These are phyloP conservation scores for Incumbomyces delicatus DNA, from an alignment of 2,329 filamentous ascomycete genomes.

Conservation along the genomic window DNA sequence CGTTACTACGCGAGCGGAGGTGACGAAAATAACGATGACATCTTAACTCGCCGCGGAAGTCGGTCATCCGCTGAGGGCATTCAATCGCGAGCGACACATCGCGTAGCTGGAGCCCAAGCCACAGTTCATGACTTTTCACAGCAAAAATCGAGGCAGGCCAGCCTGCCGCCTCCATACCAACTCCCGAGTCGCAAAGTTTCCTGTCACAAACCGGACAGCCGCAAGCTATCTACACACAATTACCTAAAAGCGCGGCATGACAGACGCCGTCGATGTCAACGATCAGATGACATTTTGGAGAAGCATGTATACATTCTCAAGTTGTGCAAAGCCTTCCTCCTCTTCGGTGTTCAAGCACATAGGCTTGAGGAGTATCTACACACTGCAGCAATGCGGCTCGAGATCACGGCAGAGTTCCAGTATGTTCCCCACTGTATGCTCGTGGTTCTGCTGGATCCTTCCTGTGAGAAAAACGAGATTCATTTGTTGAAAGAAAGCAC, in stretches of 20 bases:
- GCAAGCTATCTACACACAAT: neutral
- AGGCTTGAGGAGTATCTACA: conserved; percentile 1
- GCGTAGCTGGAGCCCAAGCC: neutral
- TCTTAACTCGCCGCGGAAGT: neutral
- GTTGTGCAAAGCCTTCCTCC: conserved; percentile 2
- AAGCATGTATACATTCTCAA: conserved; percentile 4
- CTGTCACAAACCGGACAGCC: neutral
- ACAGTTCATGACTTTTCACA: neutral
- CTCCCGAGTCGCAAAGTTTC: neutral
- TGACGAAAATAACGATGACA: neutral
- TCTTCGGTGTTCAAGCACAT: conserved; percentile 4
- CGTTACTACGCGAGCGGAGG: neutral
- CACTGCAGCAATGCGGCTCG: neutral
- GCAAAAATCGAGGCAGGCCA: neutral
- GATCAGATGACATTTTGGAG: neutral
- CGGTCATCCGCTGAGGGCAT: neutral
- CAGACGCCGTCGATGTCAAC: neutral
- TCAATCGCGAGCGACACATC: neutral
- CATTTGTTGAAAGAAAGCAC: conserved; percentile 3
- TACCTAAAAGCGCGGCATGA: neutral
- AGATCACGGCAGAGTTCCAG: conserved; percentile 1
- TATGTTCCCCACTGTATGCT: conserved; percentile 3
- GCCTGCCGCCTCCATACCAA: conserved; percentile 3
- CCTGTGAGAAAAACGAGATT: neutral
- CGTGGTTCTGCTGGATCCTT: neutral